These are phyloP conservation scores for Nephelium lappaceum DNA, from an alignment of 345 rosid species.

Conservation along the genomic window DNA sequence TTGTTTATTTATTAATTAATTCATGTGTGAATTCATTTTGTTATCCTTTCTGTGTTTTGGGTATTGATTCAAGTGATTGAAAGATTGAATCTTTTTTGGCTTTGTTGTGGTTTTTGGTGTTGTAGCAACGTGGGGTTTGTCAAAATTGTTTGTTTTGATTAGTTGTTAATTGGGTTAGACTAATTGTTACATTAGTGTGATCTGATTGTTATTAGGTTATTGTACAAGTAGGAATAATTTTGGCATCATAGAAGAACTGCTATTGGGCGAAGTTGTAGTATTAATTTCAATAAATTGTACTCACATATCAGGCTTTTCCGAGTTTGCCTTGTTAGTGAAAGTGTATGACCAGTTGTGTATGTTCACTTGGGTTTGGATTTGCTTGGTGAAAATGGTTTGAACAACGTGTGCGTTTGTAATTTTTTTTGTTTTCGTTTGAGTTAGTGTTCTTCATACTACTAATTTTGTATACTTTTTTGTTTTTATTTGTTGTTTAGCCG, in stretches of 20 bases:
- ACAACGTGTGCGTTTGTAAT: background rate
- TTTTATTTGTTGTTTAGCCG: constrained; percentile 24
- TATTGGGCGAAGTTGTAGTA: background rate
- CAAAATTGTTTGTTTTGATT: background rate
- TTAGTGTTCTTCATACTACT: constrained; percentile 3
- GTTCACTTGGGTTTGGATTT: background rate
- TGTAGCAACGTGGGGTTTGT: background rate
- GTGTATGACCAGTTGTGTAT: background rate
- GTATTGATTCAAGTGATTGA: background rate
- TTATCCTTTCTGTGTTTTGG: background rate
- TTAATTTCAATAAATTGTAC: too few species aligned
- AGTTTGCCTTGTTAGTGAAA: background rate
- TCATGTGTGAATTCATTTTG: background rate
- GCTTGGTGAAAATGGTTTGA: background rate
- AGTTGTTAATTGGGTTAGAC: background rate
- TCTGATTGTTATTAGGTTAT: background rate
- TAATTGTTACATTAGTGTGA: background rate
- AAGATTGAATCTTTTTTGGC: background rate
- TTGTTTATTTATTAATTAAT: background rate
- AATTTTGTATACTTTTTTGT: background rate
- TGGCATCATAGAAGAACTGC: background rate
- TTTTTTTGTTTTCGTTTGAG: background rate
- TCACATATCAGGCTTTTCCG: background rate
- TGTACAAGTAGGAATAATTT: background rate
- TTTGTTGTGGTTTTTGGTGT: background rate